Percentiles rank a stretch among this genome's conserved stretches.
phyloP scores from a whole-genome alignment of 2,329 filamentous ascomycete species.

The Chrysosporium queenslandicum region DNA sequence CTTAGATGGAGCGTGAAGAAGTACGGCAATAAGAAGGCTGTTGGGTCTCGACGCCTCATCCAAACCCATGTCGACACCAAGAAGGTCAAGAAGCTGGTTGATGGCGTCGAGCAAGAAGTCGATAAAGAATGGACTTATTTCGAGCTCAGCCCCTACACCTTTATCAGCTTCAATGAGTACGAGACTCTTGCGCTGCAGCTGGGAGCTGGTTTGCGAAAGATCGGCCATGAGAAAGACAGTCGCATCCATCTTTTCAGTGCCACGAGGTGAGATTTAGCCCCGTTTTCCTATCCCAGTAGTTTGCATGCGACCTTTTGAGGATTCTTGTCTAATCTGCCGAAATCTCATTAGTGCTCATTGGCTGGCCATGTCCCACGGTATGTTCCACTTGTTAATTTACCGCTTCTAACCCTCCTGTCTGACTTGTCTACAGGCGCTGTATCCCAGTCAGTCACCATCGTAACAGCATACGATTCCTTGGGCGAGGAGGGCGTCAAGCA shows the following conservation, averaged over 20 bases:
- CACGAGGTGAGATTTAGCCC: constrained; percentile 51
- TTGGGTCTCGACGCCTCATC: constrained; percentile 64
- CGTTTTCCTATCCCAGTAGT: not conserved
- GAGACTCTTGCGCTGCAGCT: constrained; percentile 58
- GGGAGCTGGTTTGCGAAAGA: constrained; percentile 61
- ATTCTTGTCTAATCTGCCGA: constrained; percentile 16
- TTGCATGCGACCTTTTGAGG: not conserved
- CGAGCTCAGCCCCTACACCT: constrained; percentile 68
- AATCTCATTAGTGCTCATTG: constrained; percentile 56
- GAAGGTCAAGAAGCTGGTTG: constrained; percentile 79
- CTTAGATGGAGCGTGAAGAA: constrained; percentile 57
- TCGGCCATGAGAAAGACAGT: constrained; percentile 59
- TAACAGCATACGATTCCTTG: constrained; percentile 45
- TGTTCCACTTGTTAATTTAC: constrained; percentile 16
- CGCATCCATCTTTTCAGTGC: constrained; percentile 72
- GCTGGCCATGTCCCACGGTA: constrained; percentile 69
- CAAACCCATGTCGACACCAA: constrained; percentile 73
- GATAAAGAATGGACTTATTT: constrained; percentile 90
- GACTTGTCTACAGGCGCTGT: constrained; percentile 42
- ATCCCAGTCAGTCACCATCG: constrained; percentile 81
- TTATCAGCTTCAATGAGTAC: constrained; percentile 70
- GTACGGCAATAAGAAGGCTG: constrained; percentile 53
- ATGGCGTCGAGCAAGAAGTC: constrained; percentile 66
- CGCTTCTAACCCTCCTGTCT: not conserved
- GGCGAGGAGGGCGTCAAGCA: constrained; percentile 29